A percentile compares a stretch with the other conserved stretches of the same genome.
phyloP scores from a whole-genome alignment of 352 stramenopile species.

The Albugo laibachii region DNA sequence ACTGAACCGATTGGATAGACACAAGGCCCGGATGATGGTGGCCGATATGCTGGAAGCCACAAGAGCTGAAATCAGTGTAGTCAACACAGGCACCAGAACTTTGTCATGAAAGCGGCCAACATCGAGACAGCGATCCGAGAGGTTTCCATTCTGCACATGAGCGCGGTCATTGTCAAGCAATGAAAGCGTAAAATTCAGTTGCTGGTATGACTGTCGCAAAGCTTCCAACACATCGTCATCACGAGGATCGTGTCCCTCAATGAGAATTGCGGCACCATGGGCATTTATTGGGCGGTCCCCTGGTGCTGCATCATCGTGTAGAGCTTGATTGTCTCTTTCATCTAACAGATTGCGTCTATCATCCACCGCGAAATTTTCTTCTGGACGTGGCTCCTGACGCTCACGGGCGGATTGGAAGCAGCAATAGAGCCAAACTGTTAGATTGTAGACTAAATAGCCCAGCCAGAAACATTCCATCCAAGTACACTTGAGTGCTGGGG shows the following conservation, averaged over 20 bases:
- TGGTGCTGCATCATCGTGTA: constrained; percentile 16
- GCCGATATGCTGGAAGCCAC: constrained; percentile 25
- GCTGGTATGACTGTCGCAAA: constrained; percentile 40
- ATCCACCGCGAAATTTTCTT: constrained; percentile 2
- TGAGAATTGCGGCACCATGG: constrained; percentile 14
- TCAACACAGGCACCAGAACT: constrained; percentile 34
- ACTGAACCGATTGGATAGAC: constrained; percentile 11
- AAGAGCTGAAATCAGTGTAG: constrained; percentile 26
- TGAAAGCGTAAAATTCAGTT: constrained; percentile 46
- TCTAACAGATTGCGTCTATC: not conserved
- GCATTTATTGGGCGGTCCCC: constrained; percentile 18
- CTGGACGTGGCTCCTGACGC: constrained; percentile 11
- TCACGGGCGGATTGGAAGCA: constrained; percentile 36
- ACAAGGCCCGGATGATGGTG: too few species aligned
- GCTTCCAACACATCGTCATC: constrained; percentile 21
- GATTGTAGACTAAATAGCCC: constrained; percentile 55
- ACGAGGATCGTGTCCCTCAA: constrained; percentile 17
- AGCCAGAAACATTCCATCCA: constrained; percentile 22
- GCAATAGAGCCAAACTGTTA: constrained; percentile 52
- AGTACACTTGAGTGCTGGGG: constrained; percentile 10
- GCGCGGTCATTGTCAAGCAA: constrained; percentile 51
- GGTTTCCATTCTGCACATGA: constrained; percentile 30
- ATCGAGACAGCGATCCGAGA: constrained; percentile 54
- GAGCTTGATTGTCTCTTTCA: constrained; percentile 15
- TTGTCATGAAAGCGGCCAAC: constrained; percentile 31